phyloP scores from a whole-genome alignment of 1,284 basidiomycete species.

The Trichosporon faecale region DNA sequence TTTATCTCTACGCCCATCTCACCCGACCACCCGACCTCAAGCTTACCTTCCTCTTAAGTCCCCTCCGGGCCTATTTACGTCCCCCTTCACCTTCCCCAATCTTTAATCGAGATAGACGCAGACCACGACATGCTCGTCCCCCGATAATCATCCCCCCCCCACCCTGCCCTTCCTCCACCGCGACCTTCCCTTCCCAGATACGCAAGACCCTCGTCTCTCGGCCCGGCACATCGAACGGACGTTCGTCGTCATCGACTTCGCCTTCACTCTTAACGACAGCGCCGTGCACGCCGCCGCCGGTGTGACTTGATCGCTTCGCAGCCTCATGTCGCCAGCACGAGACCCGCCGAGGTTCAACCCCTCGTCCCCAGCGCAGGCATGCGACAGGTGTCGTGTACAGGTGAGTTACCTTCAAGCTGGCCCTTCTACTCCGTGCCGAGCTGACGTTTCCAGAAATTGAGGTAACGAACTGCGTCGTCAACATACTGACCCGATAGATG shows the following conservation, averaged over 20 bases:
- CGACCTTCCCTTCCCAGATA: not conserved
- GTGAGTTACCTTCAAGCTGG: constrained; percentile 19
- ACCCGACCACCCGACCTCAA: not conserved
- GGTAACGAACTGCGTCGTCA: not conserved
- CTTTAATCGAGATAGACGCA: not conserved
- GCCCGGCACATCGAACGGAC: not conserved
- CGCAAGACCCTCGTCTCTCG: no score
- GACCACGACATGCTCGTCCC: not conserved
- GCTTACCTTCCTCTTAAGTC: not conserved
- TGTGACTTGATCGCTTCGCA: not conserved
- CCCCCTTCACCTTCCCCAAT: not conserved
- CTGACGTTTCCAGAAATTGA: constrained; percentile 21
- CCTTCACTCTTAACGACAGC: not conserved
- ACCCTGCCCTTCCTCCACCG: not conserved
- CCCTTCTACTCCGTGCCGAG: no score
- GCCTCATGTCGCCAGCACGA: not conserved
- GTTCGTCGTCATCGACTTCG: not conserved
- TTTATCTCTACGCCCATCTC: not conserved
- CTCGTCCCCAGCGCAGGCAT: constrained; percentile 26
- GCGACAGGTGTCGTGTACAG: constrained; percentile 34
- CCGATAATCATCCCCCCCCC: not conserved
- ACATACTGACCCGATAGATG: not conserved
- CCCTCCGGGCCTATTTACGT: not conserved
- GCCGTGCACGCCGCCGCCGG: not conserved
- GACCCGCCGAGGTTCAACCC: not conserved